Evolutionary conservation across 2,329 filamentous ascomycete species (phyloP), one percentile per base, ranked within the genome.

Genomic region (Metarhizium robertsii): DNA sequence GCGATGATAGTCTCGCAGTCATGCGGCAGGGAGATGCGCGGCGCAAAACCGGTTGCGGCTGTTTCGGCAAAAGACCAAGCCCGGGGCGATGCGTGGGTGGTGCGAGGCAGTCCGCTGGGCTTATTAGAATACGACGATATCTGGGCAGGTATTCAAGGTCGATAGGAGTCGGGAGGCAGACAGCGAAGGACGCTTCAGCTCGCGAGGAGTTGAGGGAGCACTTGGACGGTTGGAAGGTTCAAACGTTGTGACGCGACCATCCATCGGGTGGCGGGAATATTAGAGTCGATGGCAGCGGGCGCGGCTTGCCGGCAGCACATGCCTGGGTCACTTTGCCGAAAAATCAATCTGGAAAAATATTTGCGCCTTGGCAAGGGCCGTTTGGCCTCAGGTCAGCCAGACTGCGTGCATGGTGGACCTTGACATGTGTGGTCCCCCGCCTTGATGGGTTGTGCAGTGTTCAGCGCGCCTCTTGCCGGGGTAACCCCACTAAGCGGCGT

Each of bases 1-100:
- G 74, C 75, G 60, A 61, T 67, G 61, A 65, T 62, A 54, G 63
- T 62, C 63, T 65, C 65, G 65, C 60, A 58, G 66, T 63, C 71
- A 73, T 73, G 62, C 61, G 61, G 53, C 59, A 57, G 59, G 53
- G 32, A 45, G 52, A 43, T 49, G 50, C 34, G 40, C 50, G 51
- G 52, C 46, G 53, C 45, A 53, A 45, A 45, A 45, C 20, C 20
- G 20, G 20, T 25, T 25, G 20, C 5, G 32, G 32, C 32, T 34
- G 32, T 10, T 34, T 34, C 32, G 32, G 32, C 10, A 45, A 18
- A 20, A 43, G 6, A n/a, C 30, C 32, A 30, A 46, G 32, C 18
- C 45, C 45, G 45, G 20, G 20, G 45, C 18, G 13, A 47, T 47
- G 25, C 8, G 45, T 30, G 45, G 20, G 25, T 14, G 4, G 18